phyloP scores from a whole-genome alignment of 345 rosid species.

The Euphorbia peplus region DNA sequence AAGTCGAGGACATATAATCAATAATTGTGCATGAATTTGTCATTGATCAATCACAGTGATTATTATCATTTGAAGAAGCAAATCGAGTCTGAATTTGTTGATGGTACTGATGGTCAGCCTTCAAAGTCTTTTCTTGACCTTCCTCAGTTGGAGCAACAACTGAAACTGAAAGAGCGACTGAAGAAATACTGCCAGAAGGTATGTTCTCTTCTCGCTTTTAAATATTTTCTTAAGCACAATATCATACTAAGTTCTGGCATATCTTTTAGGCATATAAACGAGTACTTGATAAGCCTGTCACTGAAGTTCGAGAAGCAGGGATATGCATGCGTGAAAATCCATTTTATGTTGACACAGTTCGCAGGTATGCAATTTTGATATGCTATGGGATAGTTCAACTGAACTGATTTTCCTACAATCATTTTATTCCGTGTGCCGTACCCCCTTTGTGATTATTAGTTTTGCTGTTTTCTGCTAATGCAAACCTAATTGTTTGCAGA shows the following conservation, averaged over 20 bases:
- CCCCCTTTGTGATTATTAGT: background rate
- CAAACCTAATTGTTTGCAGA: background rate
- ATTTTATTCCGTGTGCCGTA: background rate
- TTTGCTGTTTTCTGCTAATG: conserved; percentile 4
- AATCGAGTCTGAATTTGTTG: conserved; percentile 84
- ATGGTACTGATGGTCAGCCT: conserved; percentile 49
- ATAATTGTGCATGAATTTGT: conserved; percentile 20
- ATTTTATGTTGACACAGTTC: conserved; percentile 91
- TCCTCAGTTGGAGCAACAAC: conserved; percentile 79
- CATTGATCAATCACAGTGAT: conserved; percentile 53
- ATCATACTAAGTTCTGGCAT: conserved; percentile 23
- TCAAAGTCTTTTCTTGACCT: conserved; percentile 82
- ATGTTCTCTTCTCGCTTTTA: conserved; percentile 15
- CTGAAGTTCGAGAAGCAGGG: conserved; percentile 97
- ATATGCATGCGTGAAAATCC: conserved; percentile 98
- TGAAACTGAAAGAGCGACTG: conserved; percentile 72
- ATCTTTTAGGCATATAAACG: conserved; percentile 68
- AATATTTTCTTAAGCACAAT: conserved; percentile 19
- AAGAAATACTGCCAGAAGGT: conserved; percentile 93
- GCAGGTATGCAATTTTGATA: conserved; percentile 51
- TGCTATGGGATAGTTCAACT: conserved; percentile 3
- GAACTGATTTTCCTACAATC: background rate
- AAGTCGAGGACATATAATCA: conserved; percentile 11
- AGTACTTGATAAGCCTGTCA: conserved; percentile 78
- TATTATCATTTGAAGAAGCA: conserved; percentile 92